These are phyloP conservation scores for Carallia pectinifolia DNA, from an alignment of 345 rosid genomes.

Conservation along the genomic window DNA sequence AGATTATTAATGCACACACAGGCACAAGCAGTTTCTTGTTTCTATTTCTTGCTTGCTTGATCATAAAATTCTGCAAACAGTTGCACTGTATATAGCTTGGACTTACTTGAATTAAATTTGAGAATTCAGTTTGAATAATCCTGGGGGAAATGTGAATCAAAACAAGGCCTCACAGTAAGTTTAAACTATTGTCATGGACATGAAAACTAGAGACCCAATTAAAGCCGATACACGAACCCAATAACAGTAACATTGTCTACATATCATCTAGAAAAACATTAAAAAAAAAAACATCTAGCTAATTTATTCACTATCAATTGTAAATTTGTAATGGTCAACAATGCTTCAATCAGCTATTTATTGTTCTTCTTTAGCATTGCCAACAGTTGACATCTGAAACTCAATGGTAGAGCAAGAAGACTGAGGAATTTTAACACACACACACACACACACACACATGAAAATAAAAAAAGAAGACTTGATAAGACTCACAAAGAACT, in stretches of 20 bases:
- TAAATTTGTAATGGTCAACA: no score
- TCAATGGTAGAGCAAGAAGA: not conserved
- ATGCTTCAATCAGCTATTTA: no score
- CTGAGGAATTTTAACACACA: not conserved
- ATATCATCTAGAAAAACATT: no score
- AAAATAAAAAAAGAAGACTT: not conserved
- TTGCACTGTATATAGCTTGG: not conserved
- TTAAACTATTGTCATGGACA: not conserved
- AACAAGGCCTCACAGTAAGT: not conserved
- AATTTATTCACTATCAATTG: no score
- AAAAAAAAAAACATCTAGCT: no score
- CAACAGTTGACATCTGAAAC: no score
- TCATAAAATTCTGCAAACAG: not conserved
- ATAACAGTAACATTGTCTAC: no score
- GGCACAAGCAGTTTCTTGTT: no score
- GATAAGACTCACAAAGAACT: conserved; percentile 30
- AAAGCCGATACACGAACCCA: no score
- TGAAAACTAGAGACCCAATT: no score
- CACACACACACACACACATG: not conserved
- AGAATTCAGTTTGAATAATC: not conserved
- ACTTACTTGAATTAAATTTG: not conserved
- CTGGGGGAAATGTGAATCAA: not conserved
- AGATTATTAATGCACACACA: not conserved
- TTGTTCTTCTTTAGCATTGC: no score
- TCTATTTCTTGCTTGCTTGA: not conserved